Percentiles rank a stretch among this genome's conserved stretches.
phyloP scores from a whole-genome alignment of 352 stramenopile genomes.

The Globisporangium alternatum region DNA sequence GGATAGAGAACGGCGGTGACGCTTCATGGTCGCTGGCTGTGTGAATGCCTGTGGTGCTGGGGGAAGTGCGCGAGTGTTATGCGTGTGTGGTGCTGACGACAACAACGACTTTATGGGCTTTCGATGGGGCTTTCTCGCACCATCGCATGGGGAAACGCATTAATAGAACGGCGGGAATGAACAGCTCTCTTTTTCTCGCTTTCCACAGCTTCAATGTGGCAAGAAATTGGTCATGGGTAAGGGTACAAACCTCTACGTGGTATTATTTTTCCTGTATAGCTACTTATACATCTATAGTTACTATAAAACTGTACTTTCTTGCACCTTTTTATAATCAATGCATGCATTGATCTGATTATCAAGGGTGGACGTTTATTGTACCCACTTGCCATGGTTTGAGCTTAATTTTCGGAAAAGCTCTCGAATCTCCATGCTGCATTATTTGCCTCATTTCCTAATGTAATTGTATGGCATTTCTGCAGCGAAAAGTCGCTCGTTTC shows the following conservation, averaged over 20 bases:
- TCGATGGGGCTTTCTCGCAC: background rate
- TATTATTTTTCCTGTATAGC: background rate
- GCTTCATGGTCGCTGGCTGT: background rate
- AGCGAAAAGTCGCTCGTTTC: background rate
- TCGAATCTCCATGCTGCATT: no score
- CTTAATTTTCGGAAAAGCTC: no score
- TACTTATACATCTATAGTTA: no score
- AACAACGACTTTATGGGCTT: background rate
- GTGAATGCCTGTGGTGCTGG: background rate
- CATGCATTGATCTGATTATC: no score
- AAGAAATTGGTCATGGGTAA: background rate
- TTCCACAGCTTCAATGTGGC: slow-evolving; percentile 13
- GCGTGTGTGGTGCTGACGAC: background rate
- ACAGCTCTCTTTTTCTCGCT: background rate
- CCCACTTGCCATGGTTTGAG: no score
- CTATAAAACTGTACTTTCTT: no score
- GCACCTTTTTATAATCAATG: no score
- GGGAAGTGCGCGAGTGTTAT: background rate
- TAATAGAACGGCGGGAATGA: slow-evolving; percentile 7
- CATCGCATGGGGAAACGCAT: background rate
- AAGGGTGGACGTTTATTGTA: no score
- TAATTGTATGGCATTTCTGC: no score
- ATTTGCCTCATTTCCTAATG: no score
- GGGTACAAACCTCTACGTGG: background rate
- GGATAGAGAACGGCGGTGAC: background rate